These are phyloP conservation scores for Coleophoma eucalyptorum DNA, from an alignment of 2,329 filamentous ascomycete genomes.

Conservation along the genomic window DNA sequence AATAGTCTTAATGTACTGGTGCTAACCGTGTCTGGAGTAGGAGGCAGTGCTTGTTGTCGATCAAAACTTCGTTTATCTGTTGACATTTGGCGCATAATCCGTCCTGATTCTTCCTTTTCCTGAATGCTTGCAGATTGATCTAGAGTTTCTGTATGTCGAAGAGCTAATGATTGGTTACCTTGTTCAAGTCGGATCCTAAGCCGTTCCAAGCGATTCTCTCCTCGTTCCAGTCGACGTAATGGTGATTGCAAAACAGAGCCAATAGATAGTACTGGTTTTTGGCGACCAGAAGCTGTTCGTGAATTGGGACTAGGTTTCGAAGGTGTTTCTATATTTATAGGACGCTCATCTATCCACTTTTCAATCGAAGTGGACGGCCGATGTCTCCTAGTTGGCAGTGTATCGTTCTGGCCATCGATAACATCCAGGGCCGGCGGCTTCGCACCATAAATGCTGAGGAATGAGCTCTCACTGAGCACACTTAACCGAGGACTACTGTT, in stretches of 20 bases:
- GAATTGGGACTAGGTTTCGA: conserved; percentile 3
- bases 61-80: conserved; percentile 33
- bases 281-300: conserved; percentile 5
- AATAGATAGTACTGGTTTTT: conserved; percentile 39
- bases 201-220: conserved; percentile 33
- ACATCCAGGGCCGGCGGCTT: conserved; percentile 23
- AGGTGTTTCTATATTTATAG: conserved; percentile 9
- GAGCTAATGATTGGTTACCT: conserved; percentile 8
- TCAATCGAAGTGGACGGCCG: conserved; percentile 20
- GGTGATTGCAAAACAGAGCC: conserved; percentile 46
- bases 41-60: conserved; percentile 22
- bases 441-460: conserved; percentile 59
- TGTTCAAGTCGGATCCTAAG: conserved; percentile 30
- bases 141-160: conserved; percentile 16
- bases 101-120: conserved; percentile 9
- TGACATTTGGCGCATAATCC: conserved; percentile 9
- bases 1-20: conserved; percentile 35
- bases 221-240: conserved; percentile 33
- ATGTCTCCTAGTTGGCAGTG: conserved; percentile 9
- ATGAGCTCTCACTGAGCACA: conserved; percentile 64
- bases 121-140: conserved; percentile 9
- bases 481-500: conserved; percentile 56
- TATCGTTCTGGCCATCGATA: conserved; percentile 3
- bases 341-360: conserved; percentile 27
- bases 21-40: conserved; percentile 30